Conservation (phyloP, 441 rosid species). For the Viola pubescens region DNA sequence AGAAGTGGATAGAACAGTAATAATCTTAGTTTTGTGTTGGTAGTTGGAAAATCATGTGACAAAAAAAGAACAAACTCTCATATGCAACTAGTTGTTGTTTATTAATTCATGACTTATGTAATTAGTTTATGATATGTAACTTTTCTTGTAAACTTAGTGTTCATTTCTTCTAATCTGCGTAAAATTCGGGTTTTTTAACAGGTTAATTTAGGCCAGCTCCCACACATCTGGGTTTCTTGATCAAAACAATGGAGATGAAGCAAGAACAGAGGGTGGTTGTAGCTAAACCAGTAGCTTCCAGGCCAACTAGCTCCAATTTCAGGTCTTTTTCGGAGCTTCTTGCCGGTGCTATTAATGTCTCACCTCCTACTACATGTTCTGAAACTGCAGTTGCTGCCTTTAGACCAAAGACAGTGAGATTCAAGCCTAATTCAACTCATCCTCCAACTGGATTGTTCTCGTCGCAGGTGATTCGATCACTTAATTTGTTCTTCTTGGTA, state of each 20-base stretch:
- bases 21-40: too few species aligned
- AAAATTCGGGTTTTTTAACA: too few species aligned
- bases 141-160: too few species aligned
- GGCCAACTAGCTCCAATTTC: slow-evolving; percentile 56
- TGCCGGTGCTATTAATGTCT: slow-evolving; percentile 42
- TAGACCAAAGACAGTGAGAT: slow-evolving; percentile 67
- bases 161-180: too few species aligned
- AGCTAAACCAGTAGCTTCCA: slow-evolving; percentile 81
- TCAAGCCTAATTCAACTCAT: slow-evolving; percentile 35
- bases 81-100: too few species aligned
- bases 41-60: too few species aligned
- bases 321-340: slow-evolving; percentile 69
- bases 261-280: slow-evolving; percentile 56
- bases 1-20: too few species aligned
- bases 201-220: too few species aligned
- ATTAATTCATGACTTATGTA: too few species aligned
- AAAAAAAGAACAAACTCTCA: too few species aligned
- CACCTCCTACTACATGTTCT: slow-evolving; percentile 32
- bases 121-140: too few species aligned
- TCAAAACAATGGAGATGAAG: slow-evolving; percentile 48
- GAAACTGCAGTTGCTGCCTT: slow-evolving; percentile 49
- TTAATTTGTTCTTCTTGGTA: slow-evolving; percentile 4
- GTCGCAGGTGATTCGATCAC: slow-evolving; percentile 34
- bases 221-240: too few species aligned
- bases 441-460: slow-evolving; percentile 25